A percentile compares a stretch with the other conserved stretches of the same genome.
These are phyloP conservation scores for Rhodotorula sp. DNA, from an alignment of 1,284 basidiomycete species.

Conservation along the genomic window DNA sequence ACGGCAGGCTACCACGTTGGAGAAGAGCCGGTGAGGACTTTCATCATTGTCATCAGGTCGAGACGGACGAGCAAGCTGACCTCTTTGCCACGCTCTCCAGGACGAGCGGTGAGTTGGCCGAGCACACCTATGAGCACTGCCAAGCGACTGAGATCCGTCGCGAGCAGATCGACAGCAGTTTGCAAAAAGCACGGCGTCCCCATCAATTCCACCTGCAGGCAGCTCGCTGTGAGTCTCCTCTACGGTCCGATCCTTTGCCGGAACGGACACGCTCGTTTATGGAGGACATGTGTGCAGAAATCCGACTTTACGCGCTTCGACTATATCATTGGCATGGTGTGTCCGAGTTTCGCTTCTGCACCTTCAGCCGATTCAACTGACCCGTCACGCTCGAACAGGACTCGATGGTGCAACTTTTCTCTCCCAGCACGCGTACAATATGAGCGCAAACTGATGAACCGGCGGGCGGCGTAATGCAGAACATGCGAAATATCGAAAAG, in stretches of 20 bases:
- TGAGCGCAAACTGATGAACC: too few relatives aligned
- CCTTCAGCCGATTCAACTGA: not conserved
- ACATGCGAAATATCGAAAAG: conserved; percentile 39
- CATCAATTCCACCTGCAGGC: conserved; percentile 34
- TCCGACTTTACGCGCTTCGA: conserved; percentile 41
- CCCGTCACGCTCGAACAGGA: not conserved
- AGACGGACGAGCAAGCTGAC: not conserved
- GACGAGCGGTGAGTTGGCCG: not conserved
- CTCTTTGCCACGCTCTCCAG: not conserved
- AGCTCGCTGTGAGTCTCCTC: conserved; percentile 24
- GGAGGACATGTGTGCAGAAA: conserved; percentile 6
- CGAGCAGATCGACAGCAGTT: conserved; percentile 23
- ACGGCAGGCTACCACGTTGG: conserved; percentile 44
- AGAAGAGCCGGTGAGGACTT: conserved; percentile 32
- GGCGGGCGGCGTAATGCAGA: conserved; percentile 9
- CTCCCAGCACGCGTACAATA: too few relatives aligned
- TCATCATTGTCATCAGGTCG: too few relatives aligned
- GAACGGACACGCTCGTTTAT: not conserved
- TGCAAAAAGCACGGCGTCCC: conserved; percentile 40
- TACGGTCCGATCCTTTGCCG: not conserved
- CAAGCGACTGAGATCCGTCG: not conserved
- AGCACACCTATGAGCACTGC: too few relatives aligned
- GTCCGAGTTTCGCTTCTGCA: not conserved
- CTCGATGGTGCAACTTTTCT: not conserved
- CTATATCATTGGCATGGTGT: conserved; percentile 41